These are phyloP conservation scores for Acanthamoeba castellanii DNA, from an alignment of 208 protist species.

Conservation along the genomic window DNA sequence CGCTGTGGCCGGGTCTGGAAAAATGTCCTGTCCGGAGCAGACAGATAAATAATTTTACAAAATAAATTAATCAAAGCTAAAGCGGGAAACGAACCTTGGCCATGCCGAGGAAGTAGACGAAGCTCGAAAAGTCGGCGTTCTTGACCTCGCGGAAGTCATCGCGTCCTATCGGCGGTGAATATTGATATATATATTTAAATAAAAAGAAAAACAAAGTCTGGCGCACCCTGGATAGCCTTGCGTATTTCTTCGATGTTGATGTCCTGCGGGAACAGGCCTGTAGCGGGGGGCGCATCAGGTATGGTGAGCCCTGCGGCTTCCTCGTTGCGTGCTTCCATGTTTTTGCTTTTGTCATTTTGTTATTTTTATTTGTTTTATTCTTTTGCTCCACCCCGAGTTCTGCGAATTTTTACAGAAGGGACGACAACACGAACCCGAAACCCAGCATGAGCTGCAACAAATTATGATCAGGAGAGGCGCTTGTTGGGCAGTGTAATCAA, in stretches of 20 bases:
- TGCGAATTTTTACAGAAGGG: too few relatives aligned
- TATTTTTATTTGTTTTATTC: background rate
- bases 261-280: constrained; percentile 33
- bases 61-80: background rate
- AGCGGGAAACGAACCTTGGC: background rate
- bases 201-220: background rate
- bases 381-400: too few relatives aligned
- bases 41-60: background rate
- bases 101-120: constrained; percentile 63
- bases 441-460: too few relatives aligned
- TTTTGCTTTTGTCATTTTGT: constrained; percentile 6
- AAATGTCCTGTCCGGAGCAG: constrained; percentile 19
- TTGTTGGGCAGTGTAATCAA: too few relatives aligned
- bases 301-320: background rate
- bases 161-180: background rate
- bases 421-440: too few relatives aligned
- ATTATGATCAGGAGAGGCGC: too few relatives aligned
- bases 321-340: background rate
- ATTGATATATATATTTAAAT: background rate
- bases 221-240: background rate
- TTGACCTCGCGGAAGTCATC: constrained; percentile 62
- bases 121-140: constrained; percentile 23
- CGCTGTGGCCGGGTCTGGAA: constrained; percentile 52
- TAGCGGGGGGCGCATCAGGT: background rate
- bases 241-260: constrained; percentile 60